Conservation (phyloP, 768 basidiomycete species). For the Leccinum boreale region DNA sequence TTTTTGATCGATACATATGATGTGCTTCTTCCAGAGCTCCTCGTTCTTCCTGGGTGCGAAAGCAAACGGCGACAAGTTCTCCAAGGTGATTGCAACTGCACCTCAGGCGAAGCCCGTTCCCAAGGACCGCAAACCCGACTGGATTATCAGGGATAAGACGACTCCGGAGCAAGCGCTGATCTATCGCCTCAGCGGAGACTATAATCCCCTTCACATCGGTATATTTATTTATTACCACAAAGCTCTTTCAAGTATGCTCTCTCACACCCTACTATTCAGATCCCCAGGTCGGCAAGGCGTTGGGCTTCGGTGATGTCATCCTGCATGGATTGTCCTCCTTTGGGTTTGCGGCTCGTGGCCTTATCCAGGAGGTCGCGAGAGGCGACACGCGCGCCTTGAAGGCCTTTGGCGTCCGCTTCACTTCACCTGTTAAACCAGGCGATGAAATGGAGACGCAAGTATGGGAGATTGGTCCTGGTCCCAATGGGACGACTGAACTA, state of each 20-base stretch:
- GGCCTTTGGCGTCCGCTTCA: constrained; percentile 74
- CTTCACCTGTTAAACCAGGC: constrained; percentile 79
- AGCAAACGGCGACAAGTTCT: constrained; percentile 58
- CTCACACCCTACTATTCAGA: constrained; percentile 39
- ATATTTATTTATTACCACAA: constrained; percentile 14
- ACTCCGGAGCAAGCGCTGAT: constrained; percentile 63
- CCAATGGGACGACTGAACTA: constrained; percentile 55
- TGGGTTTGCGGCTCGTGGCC: constrained; percentile 77
- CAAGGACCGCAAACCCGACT: constrained; percentile 58
- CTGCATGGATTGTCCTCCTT: constrained; percentile 81
- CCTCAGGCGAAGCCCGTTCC: constrained; percentile 61
- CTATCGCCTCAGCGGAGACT: constrained; percentile 76
- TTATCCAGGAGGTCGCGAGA: constrained; percentile 61
- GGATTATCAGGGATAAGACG: constrained; percentile 59
- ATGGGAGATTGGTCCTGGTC: constrained; percentile 74
- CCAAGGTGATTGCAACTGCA: constrained; percentile 57
- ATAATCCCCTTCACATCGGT: constrained; percentile 78
- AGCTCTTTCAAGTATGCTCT: background rate
- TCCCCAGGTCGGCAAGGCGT: constrained; percentile 63
- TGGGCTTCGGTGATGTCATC: constrained; percentile 83
- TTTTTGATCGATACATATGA: background rate
- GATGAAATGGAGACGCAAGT: constrained; percentile 74
- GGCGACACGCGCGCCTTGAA: constrained; percentile 61
- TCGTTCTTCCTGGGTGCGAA: constrained; percentile 69
- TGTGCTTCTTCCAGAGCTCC: constrained; percentile 42